These are phyloP conservation scores for Lindgomyces ingoldianus DNA, from an alignment of 495 filamentous ascomycete genomes.

Conservation along the genomic window DNA sequence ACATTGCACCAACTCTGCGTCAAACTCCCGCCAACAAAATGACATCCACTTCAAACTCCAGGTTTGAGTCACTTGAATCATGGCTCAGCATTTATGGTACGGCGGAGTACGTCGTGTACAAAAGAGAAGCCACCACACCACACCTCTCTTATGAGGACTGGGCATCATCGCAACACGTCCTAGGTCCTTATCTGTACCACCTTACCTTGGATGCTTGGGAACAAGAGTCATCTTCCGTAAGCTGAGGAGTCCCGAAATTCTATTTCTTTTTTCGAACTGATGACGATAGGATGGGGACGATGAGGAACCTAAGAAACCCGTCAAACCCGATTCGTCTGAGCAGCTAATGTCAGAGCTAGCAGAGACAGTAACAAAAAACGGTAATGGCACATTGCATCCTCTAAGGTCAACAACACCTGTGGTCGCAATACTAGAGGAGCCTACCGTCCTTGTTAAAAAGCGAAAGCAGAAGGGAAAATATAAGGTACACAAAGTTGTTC, in stretches of 20 bases:
- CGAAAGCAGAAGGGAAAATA: slow-evolving; percentile 4
- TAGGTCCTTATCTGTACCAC: slow-evolving; percentile 23
- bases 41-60: neutral
- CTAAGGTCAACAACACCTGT: neutral
- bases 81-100: slow-evolving; percentile 15
- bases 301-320: slow-evolving; percentile 5
- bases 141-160: slow-evolving; percentile 24
- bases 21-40: neutral
- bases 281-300: slow-evolving; percentile 19
- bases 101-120: slow-evolving; percentile 22
- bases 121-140: slow-evolving; percentile 5
- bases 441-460: neutral
- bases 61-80: slow-evolving; percentile 10
- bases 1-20: slow-evolving; percentile 11
- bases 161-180: slow-evolving; percentile 20
- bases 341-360: neutral
- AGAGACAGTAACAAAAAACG: slow-evolving; percentile 19
- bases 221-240: slow-evolving; percentile 16
- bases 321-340: slow-evolving; percentile 4
- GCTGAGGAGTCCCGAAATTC: neutral
- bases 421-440: neutral
- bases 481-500: neutral
- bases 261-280: neutral
- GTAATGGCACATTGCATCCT: slow-evolving; percentile 6
- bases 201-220: slow-evolving; percentile 25